Conservation (phyloP, 2,329 filamentous ascomycete genomes). For the Aspergillus puulaauensis region DNA sequence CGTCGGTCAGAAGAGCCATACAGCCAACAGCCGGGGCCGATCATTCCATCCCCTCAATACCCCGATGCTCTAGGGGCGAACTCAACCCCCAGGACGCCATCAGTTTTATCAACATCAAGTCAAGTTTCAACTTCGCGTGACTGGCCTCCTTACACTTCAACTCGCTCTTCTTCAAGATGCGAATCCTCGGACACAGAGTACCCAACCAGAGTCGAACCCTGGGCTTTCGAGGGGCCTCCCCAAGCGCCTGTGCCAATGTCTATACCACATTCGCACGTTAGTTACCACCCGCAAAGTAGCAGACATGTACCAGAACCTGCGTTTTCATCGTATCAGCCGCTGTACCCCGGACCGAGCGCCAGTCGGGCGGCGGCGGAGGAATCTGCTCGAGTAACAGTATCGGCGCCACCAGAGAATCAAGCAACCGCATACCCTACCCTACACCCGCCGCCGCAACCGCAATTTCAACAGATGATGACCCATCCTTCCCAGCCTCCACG, state of each 20-base stretch:
- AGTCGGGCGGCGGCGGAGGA: slow-evolving; percentile 16
- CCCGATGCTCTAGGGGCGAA: slow-evolving; percentile 18
- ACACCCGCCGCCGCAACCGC: slow-evolving; percentile 5
- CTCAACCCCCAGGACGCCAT: slow-evolving; percentile 22
- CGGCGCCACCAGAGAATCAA: slow-evolving; percentile 19
- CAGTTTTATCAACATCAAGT: slow-evolving; percentile 24
- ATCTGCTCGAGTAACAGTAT: slow-evolving; percentile 19
- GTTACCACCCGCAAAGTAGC: slow-evolving; percentile 17
- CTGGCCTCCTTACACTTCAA: slow-evolving; percentile 28
- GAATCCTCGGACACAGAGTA: slow-evolving; percentile 30
- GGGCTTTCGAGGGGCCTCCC: slow-evolving; percentile 18
- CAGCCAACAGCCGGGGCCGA: slow-evolving; percentile 16
- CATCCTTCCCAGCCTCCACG: slow-evolving; percentile 12
- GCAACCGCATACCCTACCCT: slow-evolving; percentile 15
- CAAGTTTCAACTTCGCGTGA: slow-evolving; percentile 27
- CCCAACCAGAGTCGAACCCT: slow-evolving; percentile 24
- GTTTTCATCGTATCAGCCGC: slow-evolving; percentile 21
- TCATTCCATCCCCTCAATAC: slow-evolving; percentile 26
- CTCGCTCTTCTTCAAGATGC: slow-evolving; percentile 27
- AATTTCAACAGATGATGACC: slow-evolving; percentile 11
- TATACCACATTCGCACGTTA: slow-evolving; percentile 19
- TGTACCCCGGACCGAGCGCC: slow-evolving; percentile 15
- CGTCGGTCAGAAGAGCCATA: slow-evolving; percentile 19
- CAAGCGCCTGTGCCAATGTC: slow-evolving; percentile 17
- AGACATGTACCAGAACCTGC: slow-evolving; percentile 18